Evolutionary conservation across 331 rosid genomes (phyloP).

Genomic region (Pyrus hybrid): DNA sequence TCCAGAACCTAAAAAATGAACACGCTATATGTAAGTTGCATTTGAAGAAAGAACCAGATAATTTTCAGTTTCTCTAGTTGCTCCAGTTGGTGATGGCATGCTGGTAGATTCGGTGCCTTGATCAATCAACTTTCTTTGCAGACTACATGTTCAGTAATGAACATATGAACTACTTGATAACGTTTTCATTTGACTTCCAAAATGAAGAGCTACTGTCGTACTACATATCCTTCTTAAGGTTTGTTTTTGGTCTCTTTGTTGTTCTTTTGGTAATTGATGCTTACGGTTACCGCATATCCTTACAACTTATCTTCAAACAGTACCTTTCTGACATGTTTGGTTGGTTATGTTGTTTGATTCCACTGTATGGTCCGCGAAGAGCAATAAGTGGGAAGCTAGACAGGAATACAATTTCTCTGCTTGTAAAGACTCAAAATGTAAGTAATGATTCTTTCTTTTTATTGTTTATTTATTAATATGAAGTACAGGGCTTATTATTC

Average conservation of each 20-base stretch:
- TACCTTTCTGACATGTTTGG: slow-evolving; percentile 5
- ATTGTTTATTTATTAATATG: neutral
- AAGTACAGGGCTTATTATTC: neutral
- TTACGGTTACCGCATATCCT: neutral
- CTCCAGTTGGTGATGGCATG: slow-evolving; percentile 6
- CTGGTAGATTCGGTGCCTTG: slow-evolving; percentile 11
- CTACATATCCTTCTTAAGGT: slow-evolving; percentile 93
- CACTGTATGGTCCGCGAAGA: slow-evolving; percentile 40
- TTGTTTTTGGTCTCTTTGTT: slow-evolving; percentile 20
- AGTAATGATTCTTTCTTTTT: slow-evolving; percentile 9
- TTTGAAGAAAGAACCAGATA: slow-evolving; percentile 16
- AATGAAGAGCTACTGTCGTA: slow-evolving; percentile 74
- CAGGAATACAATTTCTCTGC: slow-evolving; percentile 74
- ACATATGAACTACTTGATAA: slow-evolving; percentile 62
- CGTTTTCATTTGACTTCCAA: slow-evolving; percentile 64
- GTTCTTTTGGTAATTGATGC: slow-evolving; percentile 6
- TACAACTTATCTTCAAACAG: neutral
- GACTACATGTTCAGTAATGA: slow-evolving; percentile 83
- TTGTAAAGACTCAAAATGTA: slow-evolving; percentile 62
- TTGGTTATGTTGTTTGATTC: slow-evolving; percentile 22
- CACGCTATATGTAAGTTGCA: slow-evolving; percentile 75
- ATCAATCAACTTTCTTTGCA: slow-evolving; percentile 29
- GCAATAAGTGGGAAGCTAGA: slow-evolving; percentile 91
- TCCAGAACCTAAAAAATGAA: slow-evolving; percentile 74
- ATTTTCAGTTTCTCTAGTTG: slow-evolving; percentile 12